A percentile compares a stretch with the other conserved stretches of the same genome.
Conservation (phyloP, 164 flowering plant species). For the Umbellularia californica region DNA sequence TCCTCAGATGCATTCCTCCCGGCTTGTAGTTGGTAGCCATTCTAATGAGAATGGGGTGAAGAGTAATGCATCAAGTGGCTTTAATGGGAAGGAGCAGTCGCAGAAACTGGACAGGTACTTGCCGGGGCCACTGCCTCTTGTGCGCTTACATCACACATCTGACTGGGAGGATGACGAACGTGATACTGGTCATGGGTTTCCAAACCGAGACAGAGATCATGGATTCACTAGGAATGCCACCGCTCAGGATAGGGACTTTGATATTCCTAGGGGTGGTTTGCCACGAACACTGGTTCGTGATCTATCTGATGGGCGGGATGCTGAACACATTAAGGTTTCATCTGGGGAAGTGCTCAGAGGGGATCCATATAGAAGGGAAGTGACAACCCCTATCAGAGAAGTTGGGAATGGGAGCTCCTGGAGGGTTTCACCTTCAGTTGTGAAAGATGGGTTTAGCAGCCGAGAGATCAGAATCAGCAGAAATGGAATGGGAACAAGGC, state of each 20-base stretch:
- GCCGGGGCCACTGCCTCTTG: slow-evolving; percentile 68
- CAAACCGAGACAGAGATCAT: slow-evolving; percentile 49
- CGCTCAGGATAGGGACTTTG: slow-evolving; percentile 67
- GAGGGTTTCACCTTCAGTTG: slow-evolving; percentile 46
- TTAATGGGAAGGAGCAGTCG: neutral
- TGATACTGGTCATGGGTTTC: slow-evolving; percentile 62
- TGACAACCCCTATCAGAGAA: slow-evolving; percentile 48
- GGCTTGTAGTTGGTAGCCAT: slow-evolving; percentile 20
- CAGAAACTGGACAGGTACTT: slow-evolving; percentile 51
- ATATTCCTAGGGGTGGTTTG: slow-evolving; percentile 46
- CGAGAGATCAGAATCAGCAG: slow-evolving; percentile 34
- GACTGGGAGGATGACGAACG: slow-evolving; percentile 99
- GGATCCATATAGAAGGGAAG: slow-evolving; percentile 9
- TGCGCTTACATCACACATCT: slow-evolving; percentile 65
- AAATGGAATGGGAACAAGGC: slow-evolving; percentile 32
- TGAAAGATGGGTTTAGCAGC: slow-evolving; percentile 31
- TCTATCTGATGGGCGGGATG: slow-evolving; percentile 36
- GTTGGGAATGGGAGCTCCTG: slow-evolving; percentile 55
- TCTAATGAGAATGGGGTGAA: slow-evolving; percentile 25
- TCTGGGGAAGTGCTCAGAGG: slow-evolving; percentile 46
- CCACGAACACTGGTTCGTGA: slow-evolving; percentile 43
- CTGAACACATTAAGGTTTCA: slow-evolving; percentile 43
- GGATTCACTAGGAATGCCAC: slow-evolving; percentile 47
- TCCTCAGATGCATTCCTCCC: slow-evolving; percentile 36
- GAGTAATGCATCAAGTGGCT: slow-evolving; percentile 15